Conservation (phyloP, 345 rosid genomes). For the Populus davidiana region DNA sequence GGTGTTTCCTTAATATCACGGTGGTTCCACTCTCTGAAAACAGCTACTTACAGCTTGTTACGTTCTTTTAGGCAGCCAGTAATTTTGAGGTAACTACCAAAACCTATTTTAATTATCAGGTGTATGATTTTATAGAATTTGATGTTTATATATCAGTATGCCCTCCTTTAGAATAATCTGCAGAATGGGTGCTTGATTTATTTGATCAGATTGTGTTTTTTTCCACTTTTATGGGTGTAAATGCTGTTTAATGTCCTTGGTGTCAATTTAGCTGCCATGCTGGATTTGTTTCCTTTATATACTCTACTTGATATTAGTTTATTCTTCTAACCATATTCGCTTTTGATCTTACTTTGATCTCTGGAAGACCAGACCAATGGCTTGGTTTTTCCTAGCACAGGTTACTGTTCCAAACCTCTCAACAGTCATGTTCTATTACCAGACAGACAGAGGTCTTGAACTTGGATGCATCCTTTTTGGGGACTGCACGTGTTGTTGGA, state of each 20-base stretch:
- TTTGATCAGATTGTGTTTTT: neutral
- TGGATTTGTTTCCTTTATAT: neutral
- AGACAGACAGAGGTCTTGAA: conserved; percentile 85
- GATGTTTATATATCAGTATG: neutral
- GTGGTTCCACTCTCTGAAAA: conserved; percentile 63
- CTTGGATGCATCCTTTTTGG: conserved; percentile 82
- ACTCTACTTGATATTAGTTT: neutral
- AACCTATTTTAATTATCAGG: neutral
- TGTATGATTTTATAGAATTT: neutral
- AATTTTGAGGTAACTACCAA: conserved; percentile 61
- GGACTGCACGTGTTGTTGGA: conserved; percentile 83
- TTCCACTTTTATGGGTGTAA: neutral
- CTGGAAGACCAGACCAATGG: conserved; percentile 72
- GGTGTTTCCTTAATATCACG: conserved; percentile 33
- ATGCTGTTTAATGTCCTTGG: conserved; percentile 1
- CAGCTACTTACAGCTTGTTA: conserved; percentile 57
- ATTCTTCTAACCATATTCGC: conserved; percentile 22
- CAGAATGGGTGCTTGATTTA: neutral
- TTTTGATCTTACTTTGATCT: conserved; percentile 18
- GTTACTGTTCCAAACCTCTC: conserved; percentile 89
- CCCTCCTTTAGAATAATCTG: neutral
- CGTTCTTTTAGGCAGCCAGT: conserved; percentile 74
- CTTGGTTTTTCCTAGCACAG: conserved; percentile 93
- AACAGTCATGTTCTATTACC: conserved; percentile 93
- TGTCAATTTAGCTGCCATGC: neutral